phyloP scores from a whole-genome alignment of 2,329 filamentous ascomycete genomes.

The Diaporthe ampelina region DNA sequence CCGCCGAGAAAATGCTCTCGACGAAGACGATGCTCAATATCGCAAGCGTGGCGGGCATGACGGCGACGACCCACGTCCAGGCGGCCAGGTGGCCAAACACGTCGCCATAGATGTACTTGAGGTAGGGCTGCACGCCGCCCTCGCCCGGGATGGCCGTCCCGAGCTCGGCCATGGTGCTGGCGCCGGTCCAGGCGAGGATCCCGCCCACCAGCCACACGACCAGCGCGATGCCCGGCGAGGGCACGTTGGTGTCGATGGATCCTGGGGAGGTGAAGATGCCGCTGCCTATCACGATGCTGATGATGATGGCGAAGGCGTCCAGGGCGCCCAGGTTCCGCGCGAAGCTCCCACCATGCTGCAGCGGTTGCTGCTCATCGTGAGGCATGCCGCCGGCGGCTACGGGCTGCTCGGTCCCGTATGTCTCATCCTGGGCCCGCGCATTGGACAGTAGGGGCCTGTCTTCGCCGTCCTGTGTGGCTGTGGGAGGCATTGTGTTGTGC shows the following conservation, averaged over 20 bases:
- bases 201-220: slow-evolving; percentile 74
- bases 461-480: slow-evolving; percentile 17
- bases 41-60: slow-evolving; percentile 75
- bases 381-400: slow-evolving; percentile 20
- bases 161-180: slow-evolving; percentile 72
- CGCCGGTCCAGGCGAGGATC: slow-evolving; percentile 74
- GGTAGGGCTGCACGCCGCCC: slow-evolving; percentile 74
- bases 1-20: slow-evolving; percentile 69
- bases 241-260: slow-evolving; percentile 73
- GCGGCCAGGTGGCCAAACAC: slow-evolving; percentile 73
- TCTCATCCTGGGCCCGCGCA: not conserved
- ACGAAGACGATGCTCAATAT: slow-evolving; percentile 76
- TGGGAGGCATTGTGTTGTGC: slow-evolving; percentile 26
- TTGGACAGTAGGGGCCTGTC: slow-evolving; percentile 19
- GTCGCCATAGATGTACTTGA: slow-evolving; percentile 73
- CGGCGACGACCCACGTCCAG: slow-evolving; percentile 75
- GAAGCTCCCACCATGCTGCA: slow-evolving; percentile 50
- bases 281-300: slow-evolving; percentile 75
- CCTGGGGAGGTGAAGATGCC: slow-evolving; percentile 76
- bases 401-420: slow-evolving; percentile 24
- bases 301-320: slow-evolving; percentile 71
- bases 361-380: not conserved
- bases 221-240: slow-evolving; percentile 70
- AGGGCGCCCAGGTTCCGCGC: slow-evolving; percentile 60
- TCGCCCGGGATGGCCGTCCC: slow-evolving; percentile 74